Evolutionary conservation across 2,329 filamentous ascomycete species (phyloP).

Genomic region (Epichloe brachyelytri): DNA sequence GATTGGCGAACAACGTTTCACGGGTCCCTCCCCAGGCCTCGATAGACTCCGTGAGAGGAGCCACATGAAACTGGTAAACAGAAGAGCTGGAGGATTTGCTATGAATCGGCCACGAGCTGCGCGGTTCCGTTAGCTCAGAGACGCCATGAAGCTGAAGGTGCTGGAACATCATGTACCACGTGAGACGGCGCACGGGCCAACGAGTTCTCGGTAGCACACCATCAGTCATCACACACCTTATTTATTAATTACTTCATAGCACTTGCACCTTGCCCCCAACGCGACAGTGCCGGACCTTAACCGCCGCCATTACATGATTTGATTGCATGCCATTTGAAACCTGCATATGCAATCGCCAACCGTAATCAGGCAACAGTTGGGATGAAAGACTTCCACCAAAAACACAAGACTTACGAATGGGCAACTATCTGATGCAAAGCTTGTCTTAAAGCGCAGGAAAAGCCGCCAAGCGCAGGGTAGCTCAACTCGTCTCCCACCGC

Average conservation of each 20-base stretch:
- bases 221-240: no score
- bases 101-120: not conserved
- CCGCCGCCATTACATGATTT: not conserved
- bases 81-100: not conserved
- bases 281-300: not conserved
- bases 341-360: not conserved
- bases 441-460: no score
- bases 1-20: conserved; percentile 2
- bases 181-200: conserved; percentile 15
- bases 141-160: conserved; percentile 6
- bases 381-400: no score
- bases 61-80: conserved; percentile 8
- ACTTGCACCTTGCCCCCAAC: not conserved
- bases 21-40: conserved; percentile 14
- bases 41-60: conserved; percentile 7
- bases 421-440: no score
- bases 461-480: not conserved
- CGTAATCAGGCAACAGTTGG: no score
- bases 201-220: not conserved
- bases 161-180: conserved; percentile 9
- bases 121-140: not conserved
- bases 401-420: no score
- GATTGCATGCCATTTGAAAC: not conserved
- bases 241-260: no score
- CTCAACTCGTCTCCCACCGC: not conserved